These are phyloP conservation scores for Citeromyces matritensis DNA, from an alignment of 805 yeast species.

Conservation along the genomic window DNA sequence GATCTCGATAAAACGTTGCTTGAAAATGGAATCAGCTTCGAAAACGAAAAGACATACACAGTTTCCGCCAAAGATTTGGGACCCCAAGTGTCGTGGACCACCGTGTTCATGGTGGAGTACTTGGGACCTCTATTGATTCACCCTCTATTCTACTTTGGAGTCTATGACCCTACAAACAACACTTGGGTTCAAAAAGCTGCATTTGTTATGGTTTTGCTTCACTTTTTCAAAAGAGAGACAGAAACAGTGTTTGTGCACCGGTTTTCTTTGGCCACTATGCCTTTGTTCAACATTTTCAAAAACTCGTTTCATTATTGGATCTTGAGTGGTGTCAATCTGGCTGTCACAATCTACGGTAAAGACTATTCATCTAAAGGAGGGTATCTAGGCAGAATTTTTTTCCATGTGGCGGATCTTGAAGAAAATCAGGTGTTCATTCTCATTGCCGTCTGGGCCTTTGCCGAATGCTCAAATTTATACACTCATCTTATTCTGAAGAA, in stretches of 20 bases:
- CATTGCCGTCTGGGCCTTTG: conserved; percentile 32
- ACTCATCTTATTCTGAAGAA: conserved; percentile 55
- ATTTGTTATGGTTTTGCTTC: conserved; percentile 45
- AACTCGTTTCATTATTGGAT: conserved; percentile 89
- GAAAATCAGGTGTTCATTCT: conserved; percentile 14
- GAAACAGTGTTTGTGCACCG: conserved; percentile 79
- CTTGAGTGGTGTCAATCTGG: conserved; percentile 51
- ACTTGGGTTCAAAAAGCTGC: conserved; percentile 38
- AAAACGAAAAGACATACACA: conserved; percentile 17
- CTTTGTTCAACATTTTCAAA: conserved; percentile 71
- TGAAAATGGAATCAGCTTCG: conserved; percentile 24
- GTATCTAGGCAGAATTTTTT: conserved; percentile 9
- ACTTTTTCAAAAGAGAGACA: conserved; percentile 76
- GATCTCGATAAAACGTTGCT: conserved; percentile 25
- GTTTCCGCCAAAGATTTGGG: conserved; percentile 80
- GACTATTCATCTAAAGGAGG: neutral
- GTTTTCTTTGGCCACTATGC: conserved; percentile 89
- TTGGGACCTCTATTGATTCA: conserved; percentile 81
- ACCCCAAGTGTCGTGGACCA: conserved; percentile 83
- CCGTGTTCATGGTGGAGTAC: conserved; percentile 82
- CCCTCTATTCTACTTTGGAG: conserved; percentile 40
- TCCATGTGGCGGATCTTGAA: conserved; percentile 28
- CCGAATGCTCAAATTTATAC: conserved; percentile 59
- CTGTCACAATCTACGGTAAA: conserved; percentile 14
- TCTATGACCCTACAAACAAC: conserved; percentile 21